Evolutionary conservation across 2,329 filamentous ascomycete genomes (phyloP), one percentile per base, ranked within the genome.

Genomic region (Ophiostoma novo-ulmi): DNA sequence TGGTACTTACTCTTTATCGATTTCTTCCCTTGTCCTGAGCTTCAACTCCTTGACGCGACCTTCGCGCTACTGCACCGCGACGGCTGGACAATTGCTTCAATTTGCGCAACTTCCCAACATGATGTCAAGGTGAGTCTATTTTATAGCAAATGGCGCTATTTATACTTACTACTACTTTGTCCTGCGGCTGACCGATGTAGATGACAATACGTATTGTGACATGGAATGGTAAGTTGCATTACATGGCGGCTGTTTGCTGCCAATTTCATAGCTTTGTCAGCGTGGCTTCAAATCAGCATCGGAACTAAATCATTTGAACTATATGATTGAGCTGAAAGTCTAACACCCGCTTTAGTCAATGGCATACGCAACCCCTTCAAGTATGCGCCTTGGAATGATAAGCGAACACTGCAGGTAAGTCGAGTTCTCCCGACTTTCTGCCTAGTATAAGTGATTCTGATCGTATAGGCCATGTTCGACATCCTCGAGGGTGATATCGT

Each of bases 401-500:
- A 87, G 69, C 85, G 87, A 74, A 89, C 87, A 2, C 93, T 91
- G 75, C 84, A 89, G 80, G 91, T 90, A 77, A 41, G 38, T 17
- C n/a, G 1, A 20, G 55, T 20, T 36, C 38, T 26, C 20, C 38
- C 5, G 11, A 5, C 11, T 44, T 44, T 17, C 3, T 44, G 13
- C 41, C 14, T 10, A 39, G 17, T 44, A 20, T n/a, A 22, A 58
- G 35, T 11, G 39, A n/a, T 31, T 3, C 7, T 38, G 14, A 55
- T 13, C n/a, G 14, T 52, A 63, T 64, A 92, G 90, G 85, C 90
- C 74, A 98, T 98, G 95, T 98, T 99, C 80, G 92, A 97, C 75
- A 91, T 91, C 63, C 85, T 99, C 7, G 91, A 95, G 78, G 89
- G 94, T 69, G 95, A 99, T 78, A 95, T 99, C 74, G 88, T 98